These are phyloP conservation scores for Trichosanthes cucumerina DNA, from an alignment of 306 rosid species.

Conservation along the genomic window DNA sequence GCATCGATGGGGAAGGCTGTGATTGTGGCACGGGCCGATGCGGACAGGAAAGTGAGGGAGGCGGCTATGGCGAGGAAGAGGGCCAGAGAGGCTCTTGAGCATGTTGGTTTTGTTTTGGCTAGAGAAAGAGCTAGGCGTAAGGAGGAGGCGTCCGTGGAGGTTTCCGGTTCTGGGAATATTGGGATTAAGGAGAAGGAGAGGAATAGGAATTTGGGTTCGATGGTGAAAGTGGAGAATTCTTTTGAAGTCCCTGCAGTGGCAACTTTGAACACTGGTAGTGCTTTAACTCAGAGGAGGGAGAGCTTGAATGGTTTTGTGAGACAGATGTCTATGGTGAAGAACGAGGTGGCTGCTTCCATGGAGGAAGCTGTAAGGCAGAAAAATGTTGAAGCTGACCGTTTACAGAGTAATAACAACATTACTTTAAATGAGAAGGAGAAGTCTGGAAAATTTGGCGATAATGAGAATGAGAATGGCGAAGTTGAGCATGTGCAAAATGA, in stretches of 20 bases:
- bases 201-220: slow-evolving; percentile 8
- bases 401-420: slow-evolving; percentile 18
- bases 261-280: not conserved
- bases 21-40: slow-evolving; percentile 22
- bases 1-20: slow-evolving; percentile 29
- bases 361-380: slow-evolving; percentile 4
- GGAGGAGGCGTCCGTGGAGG: slow-evolving; percentile 20
- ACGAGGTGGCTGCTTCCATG: slow-evolving; percentile 1
- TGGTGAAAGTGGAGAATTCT: slow-evolving; percentile 4
- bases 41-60: slow-evolving; percentile 44
- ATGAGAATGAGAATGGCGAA: slow-evolving; percentile 16
- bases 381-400: slow-evolving; percentile 7
- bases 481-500: slow-evolving; percentile 13
- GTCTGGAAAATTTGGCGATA: slow-evolving; percentile 11
- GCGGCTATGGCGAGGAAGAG: slow-evolving; percentile 45
- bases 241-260: not conserved
- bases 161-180: slow-evolving; percentile 23
- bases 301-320: slow-evolving; percentile 17
- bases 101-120: slow-evolving; percentile 15
- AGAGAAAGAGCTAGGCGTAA: slow-evolving; percentile 22
- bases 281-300: slow-evolving; percentile 10
- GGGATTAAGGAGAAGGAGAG: slow-evolving; percentile 16
- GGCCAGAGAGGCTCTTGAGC: slow-evolving; percentile 48
- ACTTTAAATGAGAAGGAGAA: slow-evolving; percentile 15
- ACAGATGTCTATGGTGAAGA: slow-evolving; percentile 12